Base-by-base conservation (phyloP, 352 stramenopile species). In the Globisporangium paddicum region DNA sequence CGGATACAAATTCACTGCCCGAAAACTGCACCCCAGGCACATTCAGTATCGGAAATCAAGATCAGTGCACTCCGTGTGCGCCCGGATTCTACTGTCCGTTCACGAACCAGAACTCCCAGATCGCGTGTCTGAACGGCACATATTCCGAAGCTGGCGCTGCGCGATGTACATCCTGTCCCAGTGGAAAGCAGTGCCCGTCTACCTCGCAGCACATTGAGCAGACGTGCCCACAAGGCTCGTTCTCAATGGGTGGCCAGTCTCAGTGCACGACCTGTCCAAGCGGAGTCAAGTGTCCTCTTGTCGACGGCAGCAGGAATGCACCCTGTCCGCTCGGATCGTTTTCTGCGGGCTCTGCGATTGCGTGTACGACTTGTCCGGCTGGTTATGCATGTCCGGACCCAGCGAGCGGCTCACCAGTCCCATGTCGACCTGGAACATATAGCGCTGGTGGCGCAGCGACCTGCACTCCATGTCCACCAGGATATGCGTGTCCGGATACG, bases 401-500 rank as follows among this genome's bases (percentile, higher is more conserved):
- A 11, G 59, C 62, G 26, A 72, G 52, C 11, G 68, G 64, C 10
- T 50, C 54, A 2, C 71, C 72, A 0, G 35, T 79, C 10, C 47
- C 66, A 30, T 96, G 86, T 34, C 16, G 52, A 8, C 46, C 73
- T 28, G 89, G 87, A 7, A 82, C 60, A 2, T 96, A 87, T 55
- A 94, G 79, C 46, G 67, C 69, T 0, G 63, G 63, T 19, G 84
- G 83, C 0, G 62, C 83, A 4, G 75, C 64, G 8, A 25, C 52
- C 1, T 97, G 89, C 52, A 79, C 68, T 5, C 38, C 63, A 3
- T 97, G 89, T 57, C 56, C 71, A 9, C 67, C 83, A 21, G 90
- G 89, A 0, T 95, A 88, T 60, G 72, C 81, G 18, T 96, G 87
- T 60, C 80, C 82, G 3, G 79, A 87, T 58, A 69, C 71, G 1